These are phyloP conservation scores for Talaromyces sp. DNA, from an alignment of 2,329 filamentous ascomycete species.

Conservation along the genomic window DNA sequence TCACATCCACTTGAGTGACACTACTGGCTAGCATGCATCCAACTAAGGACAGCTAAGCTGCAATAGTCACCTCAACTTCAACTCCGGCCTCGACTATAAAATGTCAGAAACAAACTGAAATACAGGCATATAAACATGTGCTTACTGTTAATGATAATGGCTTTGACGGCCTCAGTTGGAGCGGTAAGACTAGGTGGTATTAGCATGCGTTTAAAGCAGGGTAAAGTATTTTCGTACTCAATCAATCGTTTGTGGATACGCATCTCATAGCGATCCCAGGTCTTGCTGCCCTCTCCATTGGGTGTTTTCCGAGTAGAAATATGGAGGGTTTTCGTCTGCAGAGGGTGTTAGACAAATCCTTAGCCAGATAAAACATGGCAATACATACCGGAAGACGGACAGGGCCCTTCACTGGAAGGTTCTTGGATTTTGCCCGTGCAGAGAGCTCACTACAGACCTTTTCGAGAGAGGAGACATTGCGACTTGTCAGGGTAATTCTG, in stretches of 20 bases:
- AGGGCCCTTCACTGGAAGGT: neutral
- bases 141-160: neutral
- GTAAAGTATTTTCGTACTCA: neutral
- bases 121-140: neutral
- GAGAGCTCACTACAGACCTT: neutral
- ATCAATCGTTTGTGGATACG: neutral
- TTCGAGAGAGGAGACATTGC: neutral
- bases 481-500: neutral
- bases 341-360: neutral
- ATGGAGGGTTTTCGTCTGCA: neutral
- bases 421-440: neutral
- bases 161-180: neutral
- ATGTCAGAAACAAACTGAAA: neutral
- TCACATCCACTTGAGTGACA: neutral
- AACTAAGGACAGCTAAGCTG: neutral
- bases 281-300: constrained; percentile 2
- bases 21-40: neutral
- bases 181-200: neutral
- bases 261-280: neutral
- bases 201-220: neutral
- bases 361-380: neutral
- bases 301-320: neutral
- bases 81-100: constrained; percentile 4
- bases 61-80: constrained; percentile 8
- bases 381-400: neutral